These are phyloP conservation scores for Globisporangium polare DNA, from an alignment of 352 stramenopile species.

Conservation along the genomic window DNA sequence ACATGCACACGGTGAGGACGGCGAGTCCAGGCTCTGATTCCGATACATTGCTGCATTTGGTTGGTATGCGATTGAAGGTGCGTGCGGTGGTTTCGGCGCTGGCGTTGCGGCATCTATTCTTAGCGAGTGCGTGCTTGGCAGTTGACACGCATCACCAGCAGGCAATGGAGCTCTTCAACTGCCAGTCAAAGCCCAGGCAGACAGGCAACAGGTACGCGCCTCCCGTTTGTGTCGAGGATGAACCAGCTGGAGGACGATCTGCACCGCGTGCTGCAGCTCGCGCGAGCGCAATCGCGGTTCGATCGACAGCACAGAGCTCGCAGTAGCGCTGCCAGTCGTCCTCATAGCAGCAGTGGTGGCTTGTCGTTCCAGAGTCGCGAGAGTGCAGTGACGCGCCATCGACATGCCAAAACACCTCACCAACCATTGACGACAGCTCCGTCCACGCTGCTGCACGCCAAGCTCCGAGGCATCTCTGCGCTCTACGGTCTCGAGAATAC, in stretches of 20 bases:
- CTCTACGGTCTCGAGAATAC: conserved; percentile 32
- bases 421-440: background rate
- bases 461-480: conserved; percentile 23
- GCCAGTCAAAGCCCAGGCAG: background rate
- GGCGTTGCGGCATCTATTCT: conserved; percentile 1
- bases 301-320: conserved; percentile 1
- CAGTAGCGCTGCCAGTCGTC: no score
- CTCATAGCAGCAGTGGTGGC: no score
- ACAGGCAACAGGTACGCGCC: background rate
- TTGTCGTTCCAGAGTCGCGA: background rate
- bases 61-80: background rate
- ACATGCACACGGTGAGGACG: background rate
- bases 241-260: conserved; percentile 44
- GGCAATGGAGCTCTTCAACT: no score
- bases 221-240: background rate
- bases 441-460: conserved; percentile 25
- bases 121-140: background rate
- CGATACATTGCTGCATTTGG: background rate
- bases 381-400: conserved; percentile 22
- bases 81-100: background rate
- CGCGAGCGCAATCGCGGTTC: conserved; percentile 7
- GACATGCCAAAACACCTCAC: conserved; percentile 16
- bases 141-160: background rate
- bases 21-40: background rate
- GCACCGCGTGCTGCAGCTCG: conserved; percentile 50